These are phyloP conservation scores for Plasmopara halstedii DNA, from an alignment of 352 stramenopile genomes.

Conservation along the genomic window DNA sequence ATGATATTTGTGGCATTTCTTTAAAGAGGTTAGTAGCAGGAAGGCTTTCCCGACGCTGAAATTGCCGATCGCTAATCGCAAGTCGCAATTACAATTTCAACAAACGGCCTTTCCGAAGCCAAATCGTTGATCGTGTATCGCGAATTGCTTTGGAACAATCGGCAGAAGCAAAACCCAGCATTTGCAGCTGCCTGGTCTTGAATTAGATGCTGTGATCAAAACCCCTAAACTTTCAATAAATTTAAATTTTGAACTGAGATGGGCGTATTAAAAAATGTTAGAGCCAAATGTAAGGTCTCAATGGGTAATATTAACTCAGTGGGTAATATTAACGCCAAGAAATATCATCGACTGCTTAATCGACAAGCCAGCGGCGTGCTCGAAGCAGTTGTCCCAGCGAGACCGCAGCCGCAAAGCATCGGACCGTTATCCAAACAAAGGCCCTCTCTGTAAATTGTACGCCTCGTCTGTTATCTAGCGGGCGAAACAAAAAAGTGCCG, in stretches of 20 bases:
- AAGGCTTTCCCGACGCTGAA: background rate
- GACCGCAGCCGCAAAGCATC: background rate
- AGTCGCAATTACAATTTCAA: background rate
- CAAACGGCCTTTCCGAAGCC: background rate
- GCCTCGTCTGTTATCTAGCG: slow-evolving; percentile 2
- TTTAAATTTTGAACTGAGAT: background rate
- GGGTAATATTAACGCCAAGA: background rate
- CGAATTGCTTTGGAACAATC: too few species aligned
- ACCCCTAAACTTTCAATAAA: background rate
- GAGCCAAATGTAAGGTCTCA: too few species aligned
- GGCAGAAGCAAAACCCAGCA: background rate
- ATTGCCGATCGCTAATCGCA: background rate
- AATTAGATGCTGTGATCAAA: background rate
- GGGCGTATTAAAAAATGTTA: background rate
- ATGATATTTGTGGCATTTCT: background rate
- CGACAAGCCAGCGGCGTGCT: too few species aligned
- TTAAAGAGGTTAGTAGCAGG: background rate
- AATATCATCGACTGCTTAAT: too few species aligned
- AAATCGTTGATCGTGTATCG: background rate
- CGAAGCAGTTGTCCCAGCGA: background rate
- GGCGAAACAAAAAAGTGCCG: slow-evolving; percentile 6
- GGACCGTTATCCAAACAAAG: slow-evolving; percentile 6
- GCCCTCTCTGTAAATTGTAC: slow-evolving; percentile 6
- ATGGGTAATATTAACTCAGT: background rate
- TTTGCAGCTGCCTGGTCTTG: background rate